phyloP scores from a whole-genome alignment of 805 yeast species.

The Saturnispora sanitii region DNA sequence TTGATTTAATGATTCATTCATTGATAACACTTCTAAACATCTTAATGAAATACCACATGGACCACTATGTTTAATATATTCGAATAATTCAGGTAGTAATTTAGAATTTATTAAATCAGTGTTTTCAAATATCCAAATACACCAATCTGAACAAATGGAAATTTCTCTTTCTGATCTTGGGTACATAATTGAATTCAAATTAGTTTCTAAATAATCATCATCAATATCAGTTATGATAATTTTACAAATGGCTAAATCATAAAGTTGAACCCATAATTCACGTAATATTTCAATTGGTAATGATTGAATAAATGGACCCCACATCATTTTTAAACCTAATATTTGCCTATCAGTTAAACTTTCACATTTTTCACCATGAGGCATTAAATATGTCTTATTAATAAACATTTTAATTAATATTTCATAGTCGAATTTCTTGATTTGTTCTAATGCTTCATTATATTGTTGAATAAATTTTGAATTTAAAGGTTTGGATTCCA shows the following conservation, averaged over 20 bases:
- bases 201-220: neutral
- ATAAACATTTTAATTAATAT: conserved; percentile 23
- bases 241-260: conserved; percentile 10
- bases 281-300: conserved; percentile 14
- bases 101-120: conserved; percentile 11
- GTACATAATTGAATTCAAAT: neutral
- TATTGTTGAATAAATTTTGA: conserved; percentile 30
- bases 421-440: conserved; percentile 4
- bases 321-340: conserved; percentile 23
- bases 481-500: conserved; percentile 23
- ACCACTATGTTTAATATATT: neutral
- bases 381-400: conserved; percentile 26
- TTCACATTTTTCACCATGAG: conserved; percentile 15
- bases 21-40: neutral
- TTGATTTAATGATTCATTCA: neutral
- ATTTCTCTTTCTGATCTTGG: conserved; percentile 8
- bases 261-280: conserved; percentile 14
- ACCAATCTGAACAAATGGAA: conserved; percentile 8
- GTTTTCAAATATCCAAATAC: conserved; percentile 10
- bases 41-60: conserved; percentile 3
- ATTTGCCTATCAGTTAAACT: conserved; percentile 19
- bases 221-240: conserved; percentile 4
- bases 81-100: neutral
- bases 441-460: conserved; percentile 2
- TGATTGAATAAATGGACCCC: conserved; percentile 22